Evolutionary conservation across 2,329 filamentous ascomycete genomes (phyloP).

Genomic region (Colletotrichum sp.): DNA sequence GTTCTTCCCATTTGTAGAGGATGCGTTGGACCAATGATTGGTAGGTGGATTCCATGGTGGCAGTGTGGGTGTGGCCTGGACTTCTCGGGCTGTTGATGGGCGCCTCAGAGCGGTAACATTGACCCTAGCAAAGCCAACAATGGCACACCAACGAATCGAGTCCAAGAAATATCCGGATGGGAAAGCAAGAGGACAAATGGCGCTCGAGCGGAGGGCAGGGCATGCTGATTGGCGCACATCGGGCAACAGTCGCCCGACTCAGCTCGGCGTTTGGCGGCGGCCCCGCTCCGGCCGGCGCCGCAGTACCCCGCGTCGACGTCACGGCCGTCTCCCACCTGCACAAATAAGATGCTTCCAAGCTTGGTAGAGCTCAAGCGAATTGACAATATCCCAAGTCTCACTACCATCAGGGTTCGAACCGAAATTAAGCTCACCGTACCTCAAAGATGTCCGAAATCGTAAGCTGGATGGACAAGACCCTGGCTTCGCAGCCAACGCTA

Average conservation of each 20-base stretch:
- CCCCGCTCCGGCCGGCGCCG: slow-evolving; percentile 5
- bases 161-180: too few relatives aligned
- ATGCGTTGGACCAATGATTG: slow-evolving; percentile 25
- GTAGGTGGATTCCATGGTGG: slow-evolving; percentile 30
- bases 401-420: neutral
- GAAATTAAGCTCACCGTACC: neutral
- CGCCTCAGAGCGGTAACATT: neutral
- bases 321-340: neutral
- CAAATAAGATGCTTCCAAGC: neutral
- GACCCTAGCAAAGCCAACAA: neutral
- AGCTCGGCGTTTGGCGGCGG: slow-evolving; percentile 9
- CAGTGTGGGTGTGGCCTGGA: neutral
- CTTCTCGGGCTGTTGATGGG: neutral
- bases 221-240: neutral
- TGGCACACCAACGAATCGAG: neutral
- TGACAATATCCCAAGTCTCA: neutral
- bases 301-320: slow-evolving; percentile 11
- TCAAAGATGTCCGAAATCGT: slow-evolving; percentile 1
- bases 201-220: neutral
- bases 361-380: neutral
- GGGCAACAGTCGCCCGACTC: slow-evolving; percentile 5
- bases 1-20: slow-evolving; percentile 25
- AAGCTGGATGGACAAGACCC: neutral
- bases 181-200: neutral
- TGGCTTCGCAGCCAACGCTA: neutral